phyloP scores from a whole-genome alignment of 139 green algal species.

The Tetradesmus lagerheimii region DNA sequence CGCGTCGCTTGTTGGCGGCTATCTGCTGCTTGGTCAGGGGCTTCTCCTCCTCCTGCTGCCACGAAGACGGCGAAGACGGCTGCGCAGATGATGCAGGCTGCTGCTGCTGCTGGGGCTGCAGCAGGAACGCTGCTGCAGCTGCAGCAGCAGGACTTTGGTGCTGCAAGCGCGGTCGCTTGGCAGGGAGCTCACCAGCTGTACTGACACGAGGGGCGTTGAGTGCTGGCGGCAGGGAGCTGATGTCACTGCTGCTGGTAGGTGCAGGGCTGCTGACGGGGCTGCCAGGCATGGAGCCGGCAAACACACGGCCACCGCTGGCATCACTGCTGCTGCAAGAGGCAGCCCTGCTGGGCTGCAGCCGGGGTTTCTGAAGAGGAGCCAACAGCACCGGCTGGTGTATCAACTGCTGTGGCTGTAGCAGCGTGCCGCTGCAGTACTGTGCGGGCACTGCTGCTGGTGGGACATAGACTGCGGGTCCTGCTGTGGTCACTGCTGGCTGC shows the following conservation, averaged over 20 bases:
- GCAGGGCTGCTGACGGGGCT: constrained; percentile 4
- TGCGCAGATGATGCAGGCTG: neutral
- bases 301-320: neutral
- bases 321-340: neutral
- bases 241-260: constrained; percentile 22
- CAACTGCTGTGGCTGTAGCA: neutral
- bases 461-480: neutral
- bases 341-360: neutral
- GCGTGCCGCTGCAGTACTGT: neutral
- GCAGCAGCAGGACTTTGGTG: neutral
- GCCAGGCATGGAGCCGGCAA: neutral
- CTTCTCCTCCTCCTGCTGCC: constrained; percentile 10
- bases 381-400: neutral
- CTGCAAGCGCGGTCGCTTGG: neutral
- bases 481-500: neutral
- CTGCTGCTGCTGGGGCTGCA: constrained; percentile 4
- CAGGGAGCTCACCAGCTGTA: neutral
- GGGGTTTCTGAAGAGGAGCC: neutral
- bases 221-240: neutral
- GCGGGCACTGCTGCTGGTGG: neutral
- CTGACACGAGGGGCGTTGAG: neutral
- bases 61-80: neutral
- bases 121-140: constrained; percentile 2
- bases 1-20: constrained; percentile 53
- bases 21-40: constrained; percentile 47